A percentile compares a stretch with the other conserved stretches of the same genome.
Evolutionary conservation across 331 rosid genomes (phyloP).

Genomic region (Stylosanthes scabra): DNA sequence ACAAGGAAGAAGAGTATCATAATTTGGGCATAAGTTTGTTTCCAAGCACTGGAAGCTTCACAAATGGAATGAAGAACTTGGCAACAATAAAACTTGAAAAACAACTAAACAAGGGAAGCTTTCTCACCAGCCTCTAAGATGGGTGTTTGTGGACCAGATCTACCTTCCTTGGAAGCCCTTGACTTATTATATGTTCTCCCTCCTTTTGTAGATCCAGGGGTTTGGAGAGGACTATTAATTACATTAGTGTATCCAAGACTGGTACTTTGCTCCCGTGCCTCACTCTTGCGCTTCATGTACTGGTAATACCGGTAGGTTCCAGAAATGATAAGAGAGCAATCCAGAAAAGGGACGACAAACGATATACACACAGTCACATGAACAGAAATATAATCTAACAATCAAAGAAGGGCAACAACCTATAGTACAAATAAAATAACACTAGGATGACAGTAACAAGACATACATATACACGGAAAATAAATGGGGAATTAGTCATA

Average conservation of each 20-base stretch:
- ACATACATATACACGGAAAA: not conserved
- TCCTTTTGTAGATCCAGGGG: conserved; percentile 81
- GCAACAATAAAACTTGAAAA: conserved; percentile 1
- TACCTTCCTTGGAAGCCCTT: conserved; percentile 66
- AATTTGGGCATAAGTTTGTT: conserved; percentile 28
- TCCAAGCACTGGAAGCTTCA: conserved; percentile 22
- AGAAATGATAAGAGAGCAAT: not conserved
- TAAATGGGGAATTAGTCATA: not conserved
- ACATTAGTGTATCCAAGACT: conserved; percentile 60
- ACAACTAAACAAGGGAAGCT: conserved; percentile 16
- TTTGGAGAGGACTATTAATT: conserved; percentile 58
- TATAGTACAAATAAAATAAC: conserved; percentile 2
- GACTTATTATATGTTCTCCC: conserved; percentile 67
- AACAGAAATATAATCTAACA: conserved; percentile 20
- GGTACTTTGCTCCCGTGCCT: conserved; percentile 56
- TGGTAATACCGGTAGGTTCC: conserved; percentile 46
- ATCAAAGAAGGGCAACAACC: conserved; percentile 24
- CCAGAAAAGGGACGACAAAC: not conserved
- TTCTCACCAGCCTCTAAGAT: conserved; percentile 72
- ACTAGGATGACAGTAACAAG: not conserved
- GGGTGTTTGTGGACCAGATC: conserved; percentile 67
- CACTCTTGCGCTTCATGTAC: conserved; percentile 74
- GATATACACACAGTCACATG: conserved; percentile 10
- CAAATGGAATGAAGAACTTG: conserved; percentile 25
- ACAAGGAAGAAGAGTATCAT: conserved; percentile 19